phyloP scores from a whole-genome alignment of 768 basidiomycete genomes.

The Hebeloma cylindrosporum region DNA sequence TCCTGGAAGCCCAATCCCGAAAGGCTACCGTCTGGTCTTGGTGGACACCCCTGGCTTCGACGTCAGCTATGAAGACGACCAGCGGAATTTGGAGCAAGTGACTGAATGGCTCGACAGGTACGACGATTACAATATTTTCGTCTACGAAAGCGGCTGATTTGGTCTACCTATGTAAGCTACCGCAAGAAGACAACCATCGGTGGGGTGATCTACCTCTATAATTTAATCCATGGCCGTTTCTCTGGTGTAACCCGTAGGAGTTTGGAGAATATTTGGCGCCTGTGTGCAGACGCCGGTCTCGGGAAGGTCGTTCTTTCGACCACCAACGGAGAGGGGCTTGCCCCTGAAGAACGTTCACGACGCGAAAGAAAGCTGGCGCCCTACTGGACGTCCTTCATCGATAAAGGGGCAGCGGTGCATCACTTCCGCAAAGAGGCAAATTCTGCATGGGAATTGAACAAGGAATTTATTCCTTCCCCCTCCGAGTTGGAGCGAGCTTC shows the following conservation, averaged over 20 bases:
- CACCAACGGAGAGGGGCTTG: not conserved
- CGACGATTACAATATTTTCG: not conserved
- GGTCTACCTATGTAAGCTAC: constrained; percentile 1
- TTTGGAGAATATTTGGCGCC: constrained; percentile 1
- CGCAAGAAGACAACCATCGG: not conserved
- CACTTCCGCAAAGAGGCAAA: not conserved
- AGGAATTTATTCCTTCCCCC: not conserved
- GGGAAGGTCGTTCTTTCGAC: constrained; percentile 2
- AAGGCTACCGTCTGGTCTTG: constrained; percentile 5
- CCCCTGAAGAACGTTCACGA: not conserved
- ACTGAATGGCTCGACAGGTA: not conserved
- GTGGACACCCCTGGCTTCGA: constrained; percentile 14
- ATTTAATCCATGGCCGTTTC: constrained; percentile 3
- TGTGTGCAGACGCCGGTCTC: not conserved
- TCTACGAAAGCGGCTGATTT: not conserved
- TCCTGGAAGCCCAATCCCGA: not conserved
- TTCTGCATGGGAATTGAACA: not conserved
- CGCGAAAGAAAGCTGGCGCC: not conserved
- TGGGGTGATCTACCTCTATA: constrained; percentile 8
- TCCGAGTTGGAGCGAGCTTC: not conserved
- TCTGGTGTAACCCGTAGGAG: not conserved
- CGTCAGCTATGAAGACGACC: not conserved
- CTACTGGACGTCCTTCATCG: not conserved
- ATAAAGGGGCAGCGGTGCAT: not conserved
- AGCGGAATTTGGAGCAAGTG: constrained; percentile 3